A percentile compares a stretch with the other conserved stretches of the same genome.
These are phyloP conservation scores for Thielaviopsis euricoi DNA, from an alignment of 2,329 filamentous ascomycete genomes.

Conservation along the genomic window DNA sequence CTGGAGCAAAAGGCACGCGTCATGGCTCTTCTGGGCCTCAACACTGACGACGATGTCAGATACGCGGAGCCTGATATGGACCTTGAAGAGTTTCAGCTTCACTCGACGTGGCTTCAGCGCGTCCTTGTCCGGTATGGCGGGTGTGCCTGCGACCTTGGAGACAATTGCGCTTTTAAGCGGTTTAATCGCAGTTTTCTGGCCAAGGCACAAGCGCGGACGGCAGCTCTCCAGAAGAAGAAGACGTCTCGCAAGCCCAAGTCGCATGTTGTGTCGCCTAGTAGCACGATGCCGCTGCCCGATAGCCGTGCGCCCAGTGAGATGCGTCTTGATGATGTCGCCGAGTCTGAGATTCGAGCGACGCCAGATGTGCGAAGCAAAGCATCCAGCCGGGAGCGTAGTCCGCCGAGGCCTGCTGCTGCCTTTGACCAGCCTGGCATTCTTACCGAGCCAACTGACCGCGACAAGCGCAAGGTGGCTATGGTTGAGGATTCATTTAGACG, in stretches of 20 bases:
- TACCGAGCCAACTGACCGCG: conserved; percentile 47
- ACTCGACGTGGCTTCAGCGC: conserved; percentile 48
- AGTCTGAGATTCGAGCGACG: conserved; percentile 34
- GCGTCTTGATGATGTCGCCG: conserved; percentile 35
- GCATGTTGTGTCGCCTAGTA: conserved; percentile 42
- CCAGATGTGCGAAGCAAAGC: conserved; percentile 45
- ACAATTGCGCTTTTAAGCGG: conserved; percentile 45
- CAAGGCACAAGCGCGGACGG: conserved; percentile 24
- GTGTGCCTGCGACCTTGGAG: conserved; percentile 54
- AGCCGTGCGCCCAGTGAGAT: conserved; percentile 49
- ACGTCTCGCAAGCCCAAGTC: conserved; percentile 38
- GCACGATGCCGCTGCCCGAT: conserved; percentile 43
- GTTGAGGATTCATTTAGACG: conserved; percentile 46
- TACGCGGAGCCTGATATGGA: conserved; percentile 34
- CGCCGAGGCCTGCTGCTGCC: conserved; percentile 37
- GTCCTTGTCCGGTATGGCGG: conserved; percentile 65
- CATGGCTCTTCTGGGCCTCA: conserved; percentile 42
- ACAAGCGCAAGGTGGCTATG: conserved; percentile 51
- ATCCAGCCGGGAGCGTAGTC: conserved; percentile 48
- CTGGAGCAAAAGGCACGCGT: conserved; percentile 37
- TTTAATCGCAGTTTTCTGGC: conserved; percentile 40
- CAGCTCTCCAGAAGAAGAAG: conserved; percentile 22
- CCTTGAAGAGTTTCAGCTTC: conserved; percentile 41
- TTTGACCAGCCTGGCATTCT: conserved; percentile 43
- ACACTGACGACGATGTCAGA: conserved; percentile 39